A percentile compares a stretch with the other conserved stretches of the same genome.
phyloP scores from a whole-genome alignment of 257 asterid genomes.

The Vinca minor region DNA sequence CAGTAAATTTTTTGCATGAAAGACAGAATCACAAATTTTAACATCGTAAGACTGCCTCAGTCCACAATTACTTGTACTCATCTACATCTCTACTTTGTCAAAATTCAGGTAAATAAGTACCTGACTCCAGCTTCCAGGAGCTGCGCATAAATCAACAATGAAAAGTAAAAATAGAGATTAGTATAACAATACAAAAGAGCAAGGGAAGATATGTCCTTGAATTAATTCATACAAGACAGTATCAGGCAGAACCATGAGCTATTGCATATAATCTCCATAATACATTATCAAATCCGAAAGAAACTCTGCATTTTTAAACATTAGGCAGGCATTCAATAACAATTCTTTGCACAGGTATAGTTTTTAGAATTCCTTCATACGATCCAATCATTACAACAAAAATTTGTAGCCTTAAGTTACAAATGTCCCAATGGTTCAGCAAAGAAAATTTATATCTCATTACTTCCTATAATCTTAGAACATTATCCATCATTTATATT shows the following conservation, averaged over 20 bases:
- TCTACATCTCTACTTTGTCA: background rate
- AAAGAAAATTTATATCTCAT: background rate
- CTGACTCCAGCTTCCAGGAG: slow-evolving; percentile 99
- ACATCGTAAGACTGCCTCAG: background rate
- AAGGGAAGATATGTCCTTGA: background rate
- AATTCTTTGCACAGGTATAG: background rate
- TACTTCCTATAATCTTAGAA: background rate
- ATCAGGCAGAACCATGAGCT: background rate
- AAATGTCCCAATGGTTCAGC: background rate
- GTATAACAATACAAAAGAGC: background rate
- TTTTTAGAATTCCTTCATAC: background rate
- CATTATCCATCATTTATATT: background rate
- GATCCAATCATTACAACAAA: background rate
- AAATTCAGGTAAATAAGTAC: slow-evolving; percentile 26
- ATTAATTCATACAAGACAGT: background rate
- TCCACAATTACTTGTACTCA: background rate
- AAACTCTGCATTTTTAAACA: background rate
- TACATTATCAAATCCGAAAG: background rate
- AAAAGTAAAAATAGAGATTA: background rate
- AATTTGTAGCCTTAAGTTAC: background rate
- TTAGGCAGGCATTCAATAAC: background rate
- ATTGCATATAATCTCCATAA: background rate
- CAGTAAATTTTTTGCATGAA: too few relatives aligned
- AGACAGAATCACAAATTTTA: background rate
- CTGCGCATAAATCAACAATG: slow-evolving; percentile 88